phyloP scores from a whole-genome alignment of 345 rosid genomes.

The Reutealis trisperma region DNA sequence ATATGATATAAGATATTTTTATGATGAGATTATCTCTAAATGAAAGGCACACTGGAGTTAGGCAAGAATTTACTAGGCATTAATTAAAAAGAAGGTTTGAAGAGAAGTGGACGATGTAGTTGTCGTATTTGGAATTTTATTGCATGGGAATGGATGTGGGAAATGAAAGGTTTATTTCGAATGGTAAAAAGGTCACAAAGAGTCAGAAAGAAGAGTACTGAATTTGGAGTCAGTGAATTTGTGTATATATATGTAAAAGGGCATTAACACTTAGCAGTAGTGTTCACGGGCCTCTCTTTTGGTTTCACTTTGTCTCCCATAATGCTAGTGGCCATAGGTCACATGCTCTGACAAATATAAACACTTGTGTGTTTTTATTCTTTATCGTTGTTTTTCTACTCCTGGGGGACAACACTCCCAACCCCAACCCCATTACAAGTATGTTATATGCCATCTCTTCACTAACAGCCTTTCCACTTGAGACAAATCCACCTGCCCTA shows the following conservation, averaged over 20 bases:
- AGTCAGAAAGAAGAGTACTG: too few relatives aligned
- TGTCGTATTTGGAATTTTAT: background rate
- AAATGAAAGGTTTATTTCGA: background rate
- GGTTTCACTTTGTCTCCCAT: constrained; percentile 41
- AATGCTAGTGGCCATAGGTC: constrained; percentile 37
- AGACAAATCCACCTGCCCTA: constrained; percentile 16
- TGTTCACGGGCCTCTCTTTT: constrained; percentile 47
- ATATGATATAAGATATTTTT: too few relatives aligned
- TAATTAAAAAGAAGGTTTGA: background rate
- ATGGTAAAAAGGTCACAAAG: too few relatives aligned
- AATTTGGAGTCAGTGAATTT: too few relatives aligned
- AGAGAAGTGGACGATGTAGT: background rate
- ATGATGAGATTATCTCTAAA: too few relatives aligned
- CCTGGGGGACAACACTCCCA: background rate
- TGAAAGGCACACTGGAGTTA: too few relatives aligned
- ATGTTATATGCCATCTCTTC: background rate
- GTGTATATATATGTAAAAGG: too few relatives aligned
- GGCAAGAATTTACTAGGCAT: too few relatives aligned
- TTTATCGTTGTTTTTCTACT: constrained; percentile 37
- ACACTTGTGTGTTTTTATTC: constrained; percentile 30
- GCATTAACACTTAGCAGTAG: background rate
- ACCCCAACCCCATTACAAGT: background rate
- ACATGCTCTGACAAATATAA: constrained; percentile 49
- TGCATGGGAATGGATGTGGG: constrained; percentile 42
- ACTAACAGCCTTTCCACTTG: constrained; percentile 11